Conservation (phyloP, 2,329 filamentous ascomycete genomes). For the Monosporascus sp. region DNA sequence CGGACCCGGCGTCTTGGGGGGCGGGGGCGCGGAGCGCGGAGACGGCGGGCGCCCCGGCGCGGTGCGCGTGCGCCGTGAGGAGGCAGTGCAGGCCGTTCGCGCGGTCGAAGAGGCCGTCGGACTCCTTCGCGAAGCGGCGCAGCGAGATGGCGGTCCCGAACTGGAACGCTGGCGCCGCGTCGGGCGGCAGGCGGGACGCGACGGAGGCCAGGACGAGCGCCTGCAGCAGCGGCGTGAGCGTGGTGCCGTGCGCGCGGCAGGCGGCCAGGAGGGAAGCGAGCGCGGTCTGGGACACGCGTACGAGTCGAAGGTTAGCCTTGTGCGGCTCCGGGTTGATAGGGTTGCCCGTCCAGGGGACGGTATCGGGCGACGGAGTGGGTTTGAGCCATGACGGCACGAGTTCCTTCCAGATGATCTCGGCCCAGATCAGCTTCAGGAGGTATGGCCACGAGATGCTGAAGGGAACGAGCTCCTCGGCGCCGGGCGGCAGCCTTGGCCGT, state of each 20-base stretch:
- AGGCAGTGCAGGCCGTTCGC: constrained; percentile 32
- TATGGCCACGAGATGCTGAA: constrained; percentile 24
- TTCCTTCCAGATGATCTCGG: constrained; percentile 26
- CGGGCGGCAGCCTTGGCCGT: constrained; percentile 27
- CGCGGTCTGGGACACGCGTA: constrained; percentile 28
- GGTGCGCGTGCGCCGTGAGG: constrained; percentile 30
- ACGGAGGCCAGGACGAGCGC: constrained; percentile 38
- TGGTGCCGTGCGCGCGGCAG: constrained; percentile 36
- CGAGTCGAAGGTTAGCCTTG: constrained; percentile 28
- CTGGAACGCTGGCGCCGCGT: constrained; percentile 28
- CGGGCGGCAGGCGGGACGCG: constrained; percentile 28
- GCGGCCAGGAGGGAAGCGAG: constrained; percentile 29
- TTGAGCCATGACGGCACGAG: constrained; percentile 35
- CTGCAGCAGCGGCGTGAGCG: constrained; percentile 45
- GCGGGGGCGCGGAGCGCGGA: background rate
- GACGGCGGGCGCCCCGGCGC: constrained; percentile 15
- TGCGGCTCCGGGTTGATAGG: constrained; percentile 31
- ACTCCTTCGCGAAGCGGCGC: constrained; percentile 30
- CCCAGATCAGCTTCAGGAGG: constrained; percentile 11
- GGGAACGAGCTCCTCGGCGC: constrained; percentile 36
- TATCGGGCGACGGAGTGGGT: constrained; percentile 5
- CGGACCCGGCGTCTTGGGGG: constrained; percentile 9
- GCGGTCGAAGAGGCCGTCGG: constrained; percentile 17
- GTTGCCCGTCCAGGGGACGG: constrained; percentile 33
- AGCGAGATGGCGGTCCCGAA: constrained; percentile 40